phyloP scores from a whole-genome alignment of 2,329 filamentous ascomycete genomes.

The Calycina marina region DNA sequence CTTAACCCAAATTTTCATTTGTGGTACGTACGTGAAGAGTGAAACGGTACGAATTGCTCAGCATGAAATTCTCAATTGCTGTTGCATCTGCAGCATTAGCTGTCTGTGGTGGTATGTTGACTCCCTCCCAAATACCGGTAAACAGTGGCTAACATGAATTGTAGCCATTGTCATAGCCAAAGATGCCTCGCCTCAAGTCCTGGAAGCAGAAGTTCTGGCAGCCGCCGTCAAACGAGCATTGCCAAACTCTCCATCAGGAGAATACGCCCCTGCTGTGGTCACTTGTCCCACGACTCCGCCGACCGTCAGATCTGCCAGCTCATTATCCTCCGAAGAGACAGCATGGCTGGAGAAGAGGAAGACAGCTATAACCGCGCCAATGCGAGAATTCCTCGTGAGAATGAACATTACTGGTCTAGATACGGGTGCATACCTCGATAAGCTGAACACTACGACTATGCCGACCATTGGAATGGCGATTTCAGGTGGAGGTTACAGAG shows the following conservation, averaged over 20 bases:
- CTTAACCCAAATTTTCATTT: too few relatives aligned
- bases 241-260: constrained; percentile 32
- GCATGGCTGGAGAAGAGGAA: constrained; percentile 61
- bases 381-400: constrained; percentile 57
- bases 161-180: constrained; percentile 10
- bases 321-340: constrained; percentile 53
- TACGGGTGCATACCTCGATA: constrained; percentile 55
- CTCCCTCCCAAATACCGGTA: neutral
- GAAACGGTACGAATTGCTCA: too few relatives aligned
- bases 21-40: too few relatives aligned
- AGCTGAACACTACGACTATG: constrained; percentile 37
- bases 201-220: constrained; percentile 12
- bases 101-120: neutral
- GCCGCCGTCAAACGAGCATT: constrained; percentile 16
- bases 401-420: constrained; percentile 69
- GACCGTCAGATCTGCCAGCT: constrained; percentile 45
- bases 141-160: neutral
- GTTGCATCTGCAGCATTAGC: too few relatives aligned
- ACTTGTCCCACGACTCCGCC: constrained; percentile 58
- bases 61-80: too few relatives aligned
- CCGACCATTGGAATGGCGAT: constrained; percentile 64
- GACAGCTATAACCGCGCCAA: constrained; percentile 57
- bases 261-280: constrained; percentile 56
- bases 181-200: constrained; percentile 9
- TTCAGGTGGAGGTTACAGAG: constrained; percentile 76